A percentile compares a stretch with the other conserved stretches of the same genome.
phyloP scores from a whole-genome alignment of 176 grass and related monocot genomes.

The Carex myosuroides region DNA sequence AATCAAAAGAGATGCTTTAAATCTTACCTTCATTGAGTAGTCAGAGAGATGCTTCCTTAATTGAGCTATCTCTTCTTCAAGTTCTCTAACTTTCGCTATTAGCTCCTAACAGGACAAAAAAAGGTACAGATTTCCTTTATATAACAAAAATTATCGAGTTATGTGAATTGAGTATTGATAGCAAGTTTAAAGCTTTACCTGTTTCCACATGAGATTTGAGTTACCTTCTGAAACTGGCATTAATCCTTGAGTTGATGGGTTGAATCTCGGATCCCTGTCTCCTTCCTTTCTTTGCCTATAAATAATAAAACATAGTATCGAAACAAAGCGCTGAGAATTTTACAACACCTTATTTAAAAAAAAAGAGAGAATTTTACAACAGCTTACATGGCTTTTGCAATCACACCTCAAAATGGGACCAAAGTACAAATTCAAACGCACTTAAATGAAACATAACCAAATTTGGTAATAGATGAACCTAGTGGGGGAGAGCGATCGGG shows the following conservation, averaged over 20 bases:
- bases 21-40: slow-evolving; percentile 62
- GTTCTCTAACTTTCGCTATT: slow-evolving; percentile 54
- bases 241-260: slow-evolving; percentile 30
- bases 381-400: neutral
- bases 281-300: slow-evolving; percentile 55
- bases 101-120: slow-evolving; percentile 49
- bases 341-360: neutral
- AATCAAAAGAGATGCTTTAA: neutral
- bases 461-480: slow-evolving; percentile 33
- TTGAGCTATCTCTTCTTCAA: slow-evolving; percentile 78
- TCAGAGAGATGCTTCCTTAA: slow-evolving; percentile 73
- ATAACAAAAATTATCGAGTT: neutral
- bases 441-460: neutral
- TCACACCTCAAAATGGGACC: neutral
- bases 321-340: neutral
- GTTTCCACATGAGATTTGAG: slow-evolving; percentile 64
- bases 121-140: neutral
- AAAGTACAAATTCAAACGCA: neutral
- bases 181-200: slow-evolving; percentile 34
- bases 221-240: slow-evolving; percentile 49
- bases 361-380: neutral
- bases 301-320: neutral
- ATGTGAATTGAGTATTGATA: neutral
- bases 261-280: slow-evolving; percentile 55
- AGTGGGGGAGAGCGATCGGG: slow-evolving; percentile 68